A percentile compares a stretch with the other conserved stretches of the same genome.
phyloP scores from a whole-genome alignment of 1,284 basidiomycete genomes.

The Leccinum fallax region DNA sequence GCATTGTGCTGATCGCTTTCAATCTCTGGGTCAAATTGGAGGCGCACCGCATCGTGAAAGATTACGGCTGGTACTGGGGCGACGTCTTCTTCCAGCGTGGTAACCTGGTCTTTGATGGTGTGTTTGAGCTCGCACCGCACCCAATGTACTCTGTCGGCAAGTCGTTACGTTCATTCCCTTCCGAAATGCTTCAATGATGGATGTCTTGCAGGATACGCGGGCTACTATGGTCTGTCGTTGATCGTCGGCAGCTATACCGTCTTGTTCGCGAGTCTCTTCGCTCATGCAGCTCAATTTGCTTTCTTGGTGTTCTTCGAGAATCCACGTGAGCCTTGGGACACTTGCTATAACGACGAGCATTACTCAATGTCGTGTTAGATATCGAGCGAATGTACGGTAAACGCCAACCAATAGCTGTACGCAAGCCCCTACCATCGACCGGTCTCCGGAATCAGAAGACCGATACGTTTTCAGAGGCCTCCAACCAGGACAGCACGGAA shows the following conservation, averaged over 20 bases:
- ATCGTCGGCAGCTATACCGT: conserved; percentile 90
- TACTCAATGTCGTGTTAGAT: conserved; percentile 51
- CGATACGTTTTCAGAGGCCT: neutral
- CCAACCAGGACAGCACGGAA: conserved; percentile 10
- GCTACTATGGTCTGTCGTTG: conserved; percentile 94
- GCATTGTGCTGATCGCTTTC: conserved; percentile 86
- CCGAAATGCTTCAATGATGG: neutral
- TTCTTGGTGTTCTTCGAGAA: conserved; percentile 98
- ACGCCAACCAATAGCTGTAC: conserved; percentile 82
- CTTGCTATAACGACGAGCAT: neutral
- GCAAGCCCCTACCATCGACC: conserved; percentile 59
- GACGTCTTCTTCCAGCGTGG: conserved; percentile 95
- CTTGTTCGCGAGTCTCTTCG: conserved; percentile 89
- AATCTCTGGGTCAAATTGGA: conserved; percentile 99
- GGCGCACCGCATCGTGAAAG: conserved; percentile 95
- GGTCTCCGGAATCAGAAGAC: conserved; percentile 14
- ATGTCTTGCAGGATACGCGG: conserved; percentile 75
- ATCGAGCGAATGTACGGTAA: conserved; percentile 92
- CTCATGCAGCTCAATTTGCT: conserved; percentile 93
- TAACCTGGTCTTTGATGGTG: conserved; percentile 94
- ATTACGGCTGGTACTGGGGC: conserved; percentile 97
- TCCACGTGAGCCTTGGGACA: conserved; percentile 68
- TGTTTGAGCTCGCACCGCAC: conserved; percentile 91
- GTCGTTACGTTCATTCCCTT: conserved; percentile 28
- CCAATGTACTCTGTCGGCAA: conserved; percentile 93